These are phyloP conservation scores for Chenopodium formosanum DNA, from an alignment of 148 eudicot genomes.

Conservation along the genomic window DNA sequence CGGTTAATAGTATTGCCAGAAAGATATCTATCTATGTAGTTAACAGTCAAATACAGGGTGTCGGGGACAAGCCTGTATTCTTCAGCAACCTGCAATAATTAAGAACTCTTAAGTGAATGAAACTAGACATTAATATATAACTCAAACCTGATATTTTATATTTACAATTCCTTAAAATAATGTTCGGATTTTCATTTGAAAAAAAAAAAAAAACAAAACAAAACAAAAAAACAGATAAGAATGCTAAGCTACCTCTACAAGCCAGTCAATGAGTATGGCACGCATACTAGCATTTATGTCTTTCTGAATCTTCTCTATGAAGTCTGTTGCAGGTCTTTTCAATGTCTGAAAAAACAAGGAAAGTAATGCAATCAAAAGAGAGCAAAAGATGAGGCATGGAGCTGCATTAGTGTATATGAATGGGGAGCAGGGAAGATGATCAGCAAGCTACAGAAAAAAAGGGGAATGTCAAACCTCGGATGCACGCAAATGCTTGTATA, in stretches of 20 bases:
- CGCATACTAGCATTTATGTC: slow-evolving; percentile 96
- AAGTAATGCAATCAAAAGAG: background rate
- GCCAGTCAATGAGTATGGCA: slow-evolving; percentile 90
- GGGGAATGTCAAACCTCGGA: slow-evolving; percentile 58
- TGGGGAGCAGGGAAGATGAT: background rate
- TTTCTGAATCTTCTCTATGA: slow-evolving; percentile 84
- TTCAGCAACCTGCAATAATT: slow-evolving; percentile 68
- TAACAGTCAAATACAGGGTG: slow-evolving; percentile 80
- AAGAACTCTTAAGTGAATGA: background rate
- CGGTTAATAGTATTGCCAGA: slow-evolving; percentile 81
- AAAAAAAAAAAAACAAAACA: background rate
- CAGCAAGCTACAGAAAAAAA: background rate
- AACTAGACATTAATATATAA: background rate
- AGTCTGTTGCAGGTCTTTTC: slow-evolving; percentile 78
- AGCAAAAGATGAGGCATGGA: background rate
- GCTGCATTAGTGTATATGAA: background rate
- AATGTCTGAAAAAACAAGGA: slow-evolving; percentile 42
- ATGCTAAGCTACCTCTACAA: slow-evolving; percentile 70
- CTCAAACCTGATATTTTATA: background rate
- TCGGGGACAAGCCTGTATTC: slow-evolving; percentile 97
- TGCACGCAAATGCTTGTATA: slow-evolving; percentile 76
- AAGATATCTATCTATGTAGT: slow-evolving; percentile 92
- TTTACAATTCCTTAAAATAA: background rate
- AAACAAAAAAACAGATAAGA: background rate
- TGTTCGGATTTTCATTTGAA: background rate